phyloP scores from a whole-genome alignment of 2,329 filamentous ascomycete genomes.

The Bipolaris victoriae region DNA sequence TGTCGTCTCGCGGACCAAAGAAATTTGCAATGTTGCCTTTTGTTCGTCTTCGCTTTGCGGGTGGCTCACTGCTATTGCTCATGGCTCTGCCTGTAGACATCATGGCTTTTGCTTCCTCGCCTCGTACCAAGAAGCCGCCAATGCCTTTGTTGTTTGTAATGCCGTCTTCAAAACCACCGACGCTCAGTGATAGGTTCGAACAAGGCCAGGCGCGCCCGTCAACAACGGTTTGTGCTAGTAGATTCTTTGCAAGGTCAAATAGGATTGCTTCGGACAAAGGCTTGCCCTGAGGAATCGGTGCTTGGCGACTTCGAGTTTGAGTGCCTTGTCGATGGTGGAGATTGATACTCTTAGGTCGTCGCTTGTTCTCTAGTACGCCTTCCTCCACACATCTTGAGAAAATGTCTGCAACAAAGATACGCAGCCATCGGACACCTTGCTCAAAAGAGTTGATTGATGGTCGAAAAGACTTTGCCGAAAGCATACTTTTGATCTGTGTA shows the following conservation, averaged over 20 bases:
- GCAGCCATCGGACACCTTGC: conserved; percentile 82
- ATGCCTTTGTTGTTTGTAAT: conserved; percentile 85
- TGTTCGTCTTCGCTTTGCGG: conserved; percentile 39
- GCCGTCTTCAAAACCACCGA: conserved; percentile 91
- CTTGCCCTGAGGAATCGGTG: conserved; percentile 77
- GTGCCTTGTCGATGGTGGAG: conserved; percentile 78
- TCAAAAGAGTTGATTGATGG: conserved; percentile 80
- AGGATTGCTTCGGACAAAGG: conserved; percentile 73
- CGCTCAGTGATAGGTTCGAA: conserved; percentile 83
- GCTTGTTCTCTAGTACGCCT: conserved; percentile 83
- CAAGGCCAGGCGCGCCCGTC: conserved; percentile 90
- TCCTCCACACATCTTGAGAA: conserved; percentile 89
- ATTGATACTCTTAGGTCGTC: conserved; percentile 83
- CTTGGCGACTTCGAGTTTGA: conserved; percentile 76
- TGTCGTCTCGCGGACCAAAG: conserved; percentile 41
- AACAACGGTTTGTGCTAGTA: conserved; percentile 77
- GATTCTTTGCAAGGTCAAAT: conserved; percentile 75
- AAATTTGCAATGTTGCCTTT: conserved; percentile 49
- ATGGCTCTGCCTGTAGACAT: conserved; percentile 25
- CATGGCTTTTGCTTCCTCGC: conserved; percentile 61
- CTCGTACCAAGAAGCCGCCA: conserved; percentile 78
- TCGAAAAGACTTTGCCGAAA: conserved; percentile 93
- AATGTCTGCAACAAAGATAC: conserved; percentile 91
- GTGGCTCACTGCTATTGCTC: conserved; percentile 27
- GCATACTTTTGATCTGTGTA: conserved; percentile 95